Percentiles rank a stretch among this genome's conserved stretches.
Evolutionary conservation across 202 grass and related monocot genomes (phyloP).

Genomic region (Musa balbisiana): DNA sequence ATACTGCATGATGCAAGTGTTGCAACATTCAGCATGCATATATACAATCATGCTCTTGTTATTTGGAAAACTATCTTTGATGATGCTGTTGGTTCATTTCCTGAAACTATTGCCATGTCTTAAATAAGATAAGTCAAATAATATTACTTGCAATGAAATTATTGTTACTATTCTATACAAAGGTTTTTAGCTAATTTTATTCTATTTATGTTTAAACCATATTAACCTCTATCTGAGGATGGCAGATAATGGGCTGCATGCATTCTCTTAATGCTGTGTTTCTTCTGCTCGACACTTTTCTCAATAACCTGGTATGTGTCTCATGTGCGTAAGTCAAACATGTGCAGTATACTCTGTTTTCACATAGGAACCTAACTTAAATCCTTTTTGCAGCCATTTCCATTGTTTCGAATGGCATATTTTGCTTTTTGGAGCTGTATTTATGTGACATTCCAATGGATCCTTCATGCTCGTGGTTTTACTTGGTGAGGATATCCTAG

Average conservation of each 20-base stretch:
- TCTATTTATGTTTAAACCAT: conserved; percentile 2
- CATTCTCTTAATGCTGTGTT: conserved; percentile 51
- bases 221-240: background rate
- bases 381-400: conserved; percentile 64
- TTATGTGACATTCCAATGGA: conserved; percentile 88
- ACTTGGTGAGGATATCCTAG: conserved; percentile 43
- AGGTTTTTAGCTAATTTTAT: background rate
- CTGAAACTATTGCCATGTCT: too few species aligned
- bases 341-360: background rate
- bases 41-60: too few species aligned
- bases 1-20: too few species aligned
- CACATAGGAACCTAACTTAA: background rate
- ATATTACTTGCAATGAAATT: too few species aligned
- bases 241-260: conserved; percentile 54
- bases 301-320: conserved; percentile 46
- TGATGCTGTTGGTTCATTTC: too few species aligned
- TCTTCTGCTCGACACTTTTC: conserved; percentile 46
- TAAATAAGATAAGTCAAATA: too few species aligned
- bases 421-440: conserved; percentile 82
- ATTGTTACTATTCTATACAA: too few species aligned
- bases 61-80: too few species aligned
- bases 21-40: too few species aligned
- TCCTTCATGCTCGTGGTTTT: conserved; percentile 51
- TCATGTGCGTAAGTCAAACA: background rate
- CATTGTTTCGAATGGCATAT: conserved; percentile 77